Base-by-base conservation (phyloP, 2,329 filamentous ascomycete species). In the Davidsoniella virescens region DNA sequence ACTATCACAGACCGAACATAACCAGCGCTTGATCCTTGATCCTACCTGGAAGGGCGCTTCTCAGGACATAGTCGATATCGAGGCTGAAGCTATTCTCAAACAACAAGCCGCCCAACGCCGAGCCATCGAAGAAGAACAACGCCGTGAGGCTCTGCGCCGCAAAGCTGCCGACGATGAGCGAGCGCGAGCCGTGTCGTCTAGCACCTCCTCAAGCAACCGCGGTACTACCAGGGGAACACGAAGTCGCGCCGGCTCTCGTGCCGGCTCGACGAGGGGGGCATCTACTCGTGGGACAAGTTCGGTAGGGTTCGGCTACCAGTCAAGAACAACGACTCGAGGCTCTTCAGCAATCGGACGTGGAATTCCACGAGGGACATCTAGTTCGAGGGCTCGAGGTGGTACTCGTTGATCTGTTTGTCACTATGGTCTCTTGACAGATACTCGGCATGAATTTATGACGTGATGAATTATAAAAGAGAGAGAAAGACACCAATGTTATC, bases 1-100 rank as follows among this genome's bases (percentile, higher is more conserved):
- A 56, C 76, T 98, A 10, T 92, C 87, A 5, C 92, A 98, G 65
- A 95, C 92, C 4, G 92, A 98, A 65, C 92, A 98, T 66, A 96
- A 94, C 62, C 88, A 96, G 64, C 80, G 92, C 20, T 70, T 98
- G 47, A 82, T 98, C 42, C 72, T 96, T 43, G 84, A 94, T 60
- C 84, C 87, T 2, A 72, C 78, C 52, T 98, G 90, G 87, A 82
- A 90, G 61, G 92, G 92, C 51, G 84, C 88, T 25, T 84, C 78
- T 4, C 80, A 88, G 60, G 92, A 98, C 65, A 66, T 94, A 38
- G 72, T 78, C n/a, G 87, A 94, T 54, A 76, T 87, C 51, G 90
- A 96, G 64, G 81, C 80, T 49, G 90, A 96, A 62, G 79, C 79
- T 2, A 63, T 79, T 10, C 69, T 80, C 54, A 80, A 77, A 59